These are phyloP conservation scores for Triticum monococcum DNA, from an alignment of 176 grass and related monocot species.

Conservation along the genomic window DNA sequence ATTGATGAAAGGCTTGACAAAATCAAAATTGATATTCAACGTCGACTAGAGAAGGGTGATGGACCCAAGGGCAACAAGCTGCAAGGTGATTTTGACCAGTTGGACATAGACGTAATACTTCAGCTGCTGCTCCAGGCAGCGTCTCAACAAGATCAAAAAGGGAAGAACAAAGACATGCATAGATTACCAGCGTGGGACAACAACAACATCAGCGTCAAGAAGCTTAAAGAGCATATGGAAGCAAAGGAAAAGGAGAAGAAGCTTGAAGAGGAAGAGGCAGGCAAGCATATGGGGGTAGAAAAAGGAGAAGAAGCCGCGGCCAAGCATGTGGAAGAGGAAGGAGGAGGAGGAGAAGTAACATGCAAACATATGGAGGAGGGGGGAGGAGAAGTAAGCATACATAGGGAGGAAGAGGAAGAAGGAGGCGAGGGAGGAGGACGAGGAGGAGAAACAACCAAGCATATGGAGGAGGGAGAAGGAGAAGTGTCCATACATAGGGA, in stretches of 20 bases:
- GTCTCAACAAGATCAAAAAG: background rate
- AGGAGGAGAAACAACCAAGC: background rate
- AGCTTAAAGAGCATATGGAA: slow-evolving; percentile 4
- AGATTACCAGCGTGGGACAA: background rate
- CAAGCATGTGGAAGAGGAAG: background rate
- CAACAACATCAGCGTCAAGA: background rate
- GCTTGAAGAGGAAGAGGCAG: background rate
- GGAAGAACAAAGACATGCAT: background rate
- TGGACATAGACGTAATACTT: background rate
- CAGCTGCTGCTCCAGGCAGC: background rate
- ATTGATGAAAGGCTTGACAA: background rate
- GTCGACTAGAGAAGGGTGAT: background rate
- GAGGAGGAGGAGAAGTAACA: background rate
- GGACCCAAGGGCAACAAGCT: background rate
- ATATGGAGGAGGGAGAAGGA: background rate
- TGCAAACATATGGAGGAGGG: background rate
- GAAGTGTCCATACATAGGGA: too few species aligned
- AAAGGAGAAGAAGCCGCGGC: background rate
- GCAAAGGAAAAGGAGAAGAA: background rate
- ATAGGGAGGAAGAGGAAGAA: background rate
- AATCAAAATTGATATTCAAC: background rate
- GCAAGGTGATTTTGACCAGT: background rate
- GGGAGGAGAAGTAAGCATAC: background rate
- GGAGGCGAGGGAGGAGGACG: too few species aligned
- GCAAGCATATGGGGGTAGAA: background rate